phyloP scores from a whole-genome alignment of 257 asterid species.

The Ilex asprella region DNA sequence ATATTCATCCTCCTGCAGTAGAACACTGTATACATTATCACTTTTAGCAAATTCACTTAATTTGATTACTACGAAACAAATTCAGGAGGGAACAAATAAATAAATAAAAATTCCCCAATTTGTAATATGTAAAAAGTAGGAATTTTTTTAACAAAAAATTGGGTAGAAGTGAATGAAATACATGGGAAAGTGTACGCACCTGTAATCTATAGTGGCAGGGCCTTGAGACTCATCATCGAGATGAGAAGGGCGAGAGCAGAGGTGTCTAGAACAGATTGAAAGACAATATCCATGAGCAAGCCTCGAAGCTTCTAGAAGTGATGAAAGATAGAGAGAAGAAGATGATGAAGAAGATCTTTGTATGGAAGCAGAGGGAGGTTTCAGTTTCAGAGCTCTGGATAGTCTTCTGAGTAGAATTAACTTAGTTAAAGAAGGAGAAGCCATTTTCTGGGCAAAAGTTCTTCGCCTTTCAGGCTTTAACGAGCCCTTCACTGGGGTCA shows the following conservation, averaged over 20 bases:
- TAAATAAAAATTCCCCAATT: no score
- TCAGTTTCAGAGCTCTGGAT: slow-evolving; percentile 23
- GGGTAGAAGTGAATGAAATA: neutral
- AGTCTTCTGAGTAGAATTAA: slow-evolving; percentile 26
- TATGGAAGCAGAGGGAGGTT: slow-evolving; percentile 14
- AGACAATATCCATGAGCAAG: neutral
- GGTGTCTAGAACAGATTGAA: slow-evolving; percentile 18
- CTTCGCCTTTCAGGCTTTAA: no score
- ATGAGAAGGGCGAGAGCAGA: slow-evolving; percentile 35
- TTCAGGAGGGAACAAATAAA: no score
- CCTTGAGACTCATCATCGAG: slow-evolving; percentile 30
- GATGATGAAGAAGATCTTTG: slow-evolving; percentile 12
- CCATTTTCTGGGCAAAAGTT: slow-evolving; percentile 19
- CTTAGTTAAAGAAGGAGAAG: slow-evolving; percentile 16
- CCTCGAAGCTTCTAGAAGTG: no score
- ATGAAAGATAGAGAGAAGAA: neutral
- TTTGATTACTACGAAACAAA: no score
- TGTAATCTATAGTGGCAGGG: slow-evolving; percentile 50
- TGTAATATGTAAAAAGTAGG: no score
- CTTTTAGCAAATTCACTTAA: neutral
- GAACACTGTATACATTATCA: slow-evolving; percentile 38
- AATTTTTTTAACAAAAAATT: no score
- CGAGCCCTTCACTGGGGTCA: no score
- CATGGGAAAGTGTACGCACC: slow-evolving; percentile 23
- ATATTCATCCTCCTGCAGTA: slow-evolving; percentile 73